Percentiles rank a stretch among this genome's conserved stretches.
Evolutionary conservation across 495 filamentous ascomycete species (phyloP).

Genomic region (Hyaloscypha hepaticicola): DNA sequence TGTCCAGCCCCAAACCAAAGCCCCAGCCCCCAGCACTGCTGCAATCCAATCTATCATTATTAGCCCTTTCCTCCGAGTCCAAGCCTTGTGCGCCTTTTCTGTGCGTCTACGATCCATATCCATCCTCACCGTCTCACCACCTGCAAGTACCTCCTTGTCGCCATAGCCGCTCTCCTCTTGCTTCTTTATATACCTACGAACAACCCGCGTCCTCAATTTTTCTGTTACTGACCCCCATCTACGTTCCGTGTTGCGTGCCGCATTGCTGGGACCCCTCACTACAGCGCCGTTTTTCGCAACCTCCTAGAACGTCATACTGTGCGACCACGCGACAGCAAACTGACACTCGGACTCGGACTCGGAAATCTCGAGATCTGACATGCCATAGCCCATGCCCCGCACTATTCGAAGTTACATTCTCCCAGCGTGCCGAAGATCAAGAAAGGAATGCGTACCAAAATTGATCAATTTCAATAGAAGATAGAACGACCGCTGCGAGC

Average conservation of each 20-base stretch:
- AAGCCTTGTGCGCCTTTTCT: slow-evolving; percentile 8
- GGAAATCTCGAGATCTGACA: slow-evolving; percentile 12
- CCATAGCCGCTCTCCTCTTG: background rate
- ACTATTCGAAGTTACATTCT: background rate
- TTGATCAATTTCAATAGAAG: background rate
- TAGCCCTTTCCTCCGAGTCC: too few relatives aligned
- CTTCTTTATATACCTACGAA: background rate
- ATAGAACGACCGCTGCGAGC: slow-evolving; percentile 16
- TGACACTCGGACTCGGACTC: background rate
- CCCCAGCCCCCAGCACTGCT: background rate
- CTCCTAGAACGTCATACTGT: slow-evolving; percentile 23
- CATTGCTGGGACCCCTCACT: slow-evolving; percentile 4
- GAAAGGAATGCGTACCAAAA: slow-evolving; percentile 18
- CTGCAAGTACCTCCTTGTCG: background rate
- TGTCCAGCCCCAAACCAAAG: background rate
- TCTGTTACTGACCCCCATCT: background rate
- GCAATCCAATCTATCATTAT: slow-evolving; percentile 9
- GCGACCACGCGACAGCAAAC: slow-evolving; percentile 24
- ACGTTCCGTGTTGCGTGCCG: background rate
- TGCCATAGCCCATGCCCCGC: slow-evolving; percentile 22
- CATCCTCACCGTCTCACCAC: slow-evolving; percentile 8
- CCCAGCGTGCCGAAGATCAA: slow-evolving; percentile 2
- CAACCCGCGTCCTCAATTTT: background rate
- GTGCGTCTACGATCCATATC: background rate
- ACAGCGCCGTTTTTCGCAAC: background rate